A percentile compares a stretch with the other conserved stretches of the same genome.
These are phyloP conservation scores for Fusarium sterilihyphosum DNA, from an alignment of 2,329 filamentous ascomycete species.

Conservation along the genomic window DNA sequence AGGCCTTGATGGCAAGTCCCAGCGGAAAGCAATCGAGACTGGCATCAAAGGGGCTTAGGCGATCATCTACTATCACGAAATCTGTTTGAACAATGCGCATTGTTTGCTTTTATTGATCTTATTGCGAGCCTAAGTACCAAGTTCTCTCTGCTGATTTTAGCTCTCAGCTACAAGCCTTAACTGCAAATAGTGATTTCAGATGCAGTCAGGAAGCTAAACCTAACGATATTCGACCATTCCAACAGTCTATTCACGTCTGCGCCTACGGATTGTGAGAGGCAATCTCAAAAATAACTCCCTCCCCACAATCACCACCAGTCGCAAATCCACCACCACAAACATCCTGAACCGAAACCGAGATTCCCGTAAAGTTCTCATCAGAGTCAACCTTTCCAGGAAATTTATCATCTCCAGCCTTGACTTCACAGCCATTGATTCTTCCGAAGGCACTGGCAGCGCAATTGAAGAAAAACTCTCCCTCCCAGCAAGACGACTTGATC, in stretches of 20 bases:
- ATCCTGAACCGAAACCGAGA: not conserved
- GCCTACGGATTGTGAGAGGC: not conserved
- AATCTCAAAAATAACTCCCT: not conserved
- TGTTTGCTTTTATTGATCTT: not conserved
- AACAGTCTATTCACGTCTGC: not conserved
- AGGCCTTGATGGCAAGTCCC: fast-evolving
- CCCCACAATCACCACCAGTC: not conserved
- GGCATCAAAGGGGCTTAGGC: fast-evolving
- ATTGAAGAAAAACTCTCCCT: not conserved
- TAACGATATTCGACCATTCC: fast-evolving
- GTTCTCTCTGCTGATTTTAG: too few species aligned
- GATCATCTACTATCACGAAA: fast-evolving
- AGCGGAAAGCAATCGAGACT: fast-evolving
- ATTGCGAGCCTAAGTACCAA: fast-evolving
- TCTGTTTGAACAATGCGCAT: not conserved
- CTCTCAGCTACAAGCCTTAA: not conserved
- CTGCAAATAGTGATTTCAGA: not conserved
- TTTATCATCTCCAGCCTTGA: not conserved
- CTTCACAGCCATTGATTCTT: not conserved
- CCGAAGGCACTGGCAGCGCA: not conserved
- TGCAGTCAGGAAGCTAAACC: fast-evolving
- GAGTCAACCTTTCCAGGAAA: not conserved
- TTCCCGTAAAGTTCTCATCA: not conserved
- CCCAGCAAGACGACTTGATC: not conserved
- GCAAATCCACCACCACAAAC: not conserved